Conservation (phyloP, 2,329 filamentous ascomycete genomes). For the Paracorniculantispora psalliotae region DNA sequence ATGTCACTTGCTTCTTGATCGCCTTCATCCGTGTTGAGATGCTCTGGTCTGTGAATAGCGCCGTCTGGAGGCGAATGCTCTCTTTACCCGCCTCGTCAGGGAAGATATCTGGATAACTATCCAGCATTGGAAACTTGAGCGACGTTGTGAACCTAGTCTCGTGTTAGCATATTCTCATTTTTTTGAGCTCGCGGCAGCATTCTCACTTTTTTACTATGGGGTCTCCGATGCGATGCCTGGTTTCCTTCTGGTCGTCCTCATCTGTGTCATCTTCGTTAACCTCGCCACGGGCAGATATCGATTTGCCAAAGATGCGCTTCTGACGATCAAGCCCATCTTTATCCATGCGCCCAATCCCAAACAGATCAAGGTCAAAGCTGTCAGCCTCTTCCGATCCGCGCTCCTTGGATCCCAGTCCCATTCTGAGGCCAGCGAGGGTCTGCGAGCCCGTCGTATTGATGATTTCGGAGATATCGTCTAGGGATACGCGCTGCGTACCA, state of each 20-base stretch:
- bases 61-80: constrained; percentile 42
- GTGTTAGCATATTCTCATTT: constrained; percentile 1
- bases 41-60: constrained; percentile 68
- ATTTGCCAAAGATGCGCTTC: constrained; percentile 16
- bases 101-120: constrained; percentile 81
- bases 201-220: constrained; percentile 12
- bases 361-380: constrained; percentile 27
- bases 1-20: constrained; percentile 59
- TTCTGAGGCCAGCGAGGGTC: constrained; percentile 68
- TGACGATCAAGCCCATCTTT: constrained; percentile 6
- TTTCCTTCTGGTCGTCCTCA: constrained; percentile 10
- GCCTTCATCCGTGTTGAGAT: constrained; percentile 65
- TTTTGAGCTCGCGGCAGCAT: too few relatives aligned
- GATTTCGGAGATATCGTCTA: constrained; percentile 59
- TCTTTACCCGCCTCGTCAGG: constrained; percentile 33
- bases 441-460: constrained; percentile 75
- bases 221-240: constrained; percentile 15
- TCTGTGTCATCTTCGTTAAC: background rate
- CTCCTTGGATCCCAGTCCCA: constrained; percentile 48
- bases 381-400: constrained; percentile 25
- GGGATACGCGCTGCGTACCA: constrained; percentile 38
- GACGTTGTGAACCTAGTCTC: constrained; percentile 39
- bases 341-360: constrained; percentile 18
- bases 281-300: constrained; percentile 10
- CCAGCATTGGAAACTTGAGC: constrained; percentile 69